Evolutionary conservation across 306 rosid species (phyloP).

Genomic region (Cicer chorassanicum): DNA sequence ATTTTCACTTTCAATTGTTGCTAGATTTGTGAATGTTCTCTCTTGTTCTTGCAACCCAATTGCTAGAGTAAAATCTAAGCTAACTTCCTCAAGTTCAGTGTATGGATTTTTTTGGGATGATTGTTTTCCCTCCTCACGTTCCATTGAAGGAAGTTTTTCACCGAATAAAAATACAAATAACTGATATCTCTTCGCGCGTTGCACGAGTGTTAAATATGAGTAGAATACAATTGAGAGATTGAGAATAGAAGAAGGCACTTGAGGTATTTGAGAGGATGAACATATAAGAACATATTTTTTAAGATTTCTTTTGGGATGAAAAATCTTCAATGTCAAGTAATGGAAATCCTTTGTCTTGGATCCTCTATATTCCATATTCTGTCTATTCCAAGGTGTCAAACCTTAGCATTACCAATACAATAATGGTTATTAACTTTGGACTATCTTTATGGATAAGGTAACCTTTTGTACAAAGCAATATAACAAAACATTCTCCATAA

Average conservation of each 20-base stretch:
- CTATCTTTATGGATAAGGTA: constrained; percentile 49
- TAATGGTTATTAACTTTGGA: constrained; percentile 21
- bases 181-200: too few relatives aligned
- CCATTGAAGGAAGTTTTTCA: constrained; percentile 49
- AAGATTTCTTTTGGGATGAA: constrained; percentile 52
- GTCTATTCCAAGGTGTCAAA: constrained; percentile 39
- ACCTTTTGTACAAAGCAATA: constrained; percentile 50
- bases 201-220: too few relatives aligned
- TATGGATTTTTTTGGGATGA: constrained; percentile 57
- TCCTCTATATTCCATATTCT: constrained; percentile 67
- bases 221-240: constrained; percentile 16
- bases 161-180: too few relatives aligned
- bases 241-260: constrained; percentile 31
- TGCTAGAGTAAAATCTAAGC: constrained; percentile 62
- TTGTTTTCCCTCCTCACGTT: constrained; percentile 57
- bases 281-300: constrained; percentile 9
- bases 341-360: constrained; percentile 50
- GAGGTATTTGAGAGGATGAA: constrained; percentile 47
- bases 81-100: constrained; percentile 61
- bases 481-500: constrained; percentile 43
- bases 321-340: constrained; percentile 68
- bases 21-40: constrained; percentile 47
- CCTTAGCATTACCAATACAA: constrained; percentile 25
- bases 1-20: constrained; percentile 60
- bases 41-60: constrained; percentile 71